A percentile compares a stretch with the other conserved stretches of the same genome.
phyloP scores from a whole-genome alignment of 768 basidiomycete species.

The Kwoniella newhampshirensis region DNA sequence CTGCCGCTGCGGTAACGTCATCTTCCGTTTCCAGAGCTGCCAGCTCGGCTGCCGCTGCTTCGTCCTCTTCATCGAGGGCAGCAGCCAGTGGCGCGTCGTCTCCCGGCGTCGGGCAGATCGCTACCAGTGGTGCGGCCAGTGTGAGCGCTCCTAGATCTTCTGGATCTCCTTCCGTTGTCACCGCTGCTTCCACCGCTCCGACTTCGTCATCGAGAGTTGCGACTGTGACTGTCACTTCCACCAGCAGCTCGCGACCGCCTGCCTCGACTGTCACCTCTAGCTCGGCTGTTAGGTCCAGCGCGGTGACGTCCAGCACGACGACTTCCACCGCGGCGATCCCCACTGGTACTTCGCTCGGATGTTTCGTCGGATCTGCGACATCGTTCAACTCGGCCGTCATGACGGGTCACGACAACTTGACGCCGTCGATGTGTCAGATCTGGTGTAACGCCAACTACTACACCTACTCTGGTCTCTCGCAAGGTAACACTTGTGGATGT shows the following conservation, averaged over 20 bases:
- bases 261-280: not conserved
- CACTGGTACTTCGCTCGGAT: constrained; percentile 23
- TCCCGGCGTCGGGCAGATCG: not conserved
- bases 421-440: constrained; percentile 32
- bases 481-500: constrained; percentile 38
- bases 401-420: constrained; percentile 28
- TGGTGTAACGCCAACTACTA: constrained; percentile 40
- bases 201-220: constrained; percentile 1
- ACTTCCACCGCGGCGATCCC: constrained; percentile 14
- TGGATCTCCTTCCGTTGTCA: not conserved
- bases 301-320: constrained; percentile 5
- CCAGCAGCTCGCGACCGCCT: not conserved
- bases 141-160: not conserved
- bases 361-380: constrained; percentile 18
- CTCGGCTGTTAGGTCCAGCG: constrained; percentile 1
- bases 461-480: constrained; percentile 28
- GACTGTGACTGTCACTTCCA: constrained; percentile 4
- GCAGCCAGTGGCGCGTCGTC: constrained; percentile 1
- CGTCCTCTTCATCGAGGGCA: constrained; percentile 11
- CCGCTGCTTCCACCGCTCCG: not conserved
- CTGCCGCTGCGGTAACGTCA: not conserved
- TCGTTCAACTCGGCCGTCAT: constrained; percentile 21
- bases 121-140: not conserved
- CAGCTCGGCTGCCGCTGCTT: not conserved
- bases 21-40: constrained; percentile 9